Evolutionary conservation across 495 filamentous ascomycete species (phyloP).

Genomic region (Astrothelium subdiscretum): DNA sequence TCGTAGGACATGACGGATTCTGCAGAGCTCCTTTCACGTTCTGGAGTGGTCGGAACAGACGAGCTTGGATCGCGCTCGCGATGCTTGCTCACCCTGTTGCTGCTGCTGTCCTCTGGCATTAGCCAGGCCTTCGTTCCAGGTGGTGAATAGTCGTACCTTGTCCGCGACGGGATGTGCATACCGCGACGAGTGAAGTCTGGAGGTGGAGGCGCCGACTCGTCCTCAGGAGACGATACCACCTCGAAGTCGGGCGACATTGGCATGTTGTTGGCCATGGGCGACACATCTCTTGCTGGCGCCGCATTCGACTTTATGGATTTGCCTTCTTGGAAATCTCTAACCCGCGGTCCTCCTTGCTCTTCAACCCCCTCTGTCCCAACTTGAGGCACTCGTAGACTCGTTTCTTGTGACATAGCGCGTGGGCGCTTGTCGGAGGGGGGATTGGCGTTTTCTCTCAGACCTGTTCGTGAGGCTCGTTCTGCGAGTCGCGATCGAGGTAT

Average conservation of each 20-base stretch:
- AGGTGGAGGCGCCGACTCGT: constrained; percentile 12
- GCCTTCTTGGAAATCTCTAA: constrained; percentile 1
- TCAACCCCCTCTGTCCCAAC: background rate
- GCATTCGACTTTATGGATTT: background rate
- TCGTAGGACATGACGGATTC: constrained; percentile 29
- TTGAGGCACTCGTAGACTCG: background rate
- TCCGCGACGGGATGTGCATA: constrained; percentile 24
- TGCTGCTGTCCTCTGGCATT: constrained; percentile 5
- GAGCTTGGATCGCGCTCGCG: constrained; percentile 5
- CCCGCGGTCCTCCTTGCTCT: background rate
- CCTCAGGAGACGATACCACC: constrained; percentile 15
- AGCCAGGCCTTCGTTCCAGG: background rate
- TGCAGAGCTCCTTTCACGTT: constrained; percentile 23
- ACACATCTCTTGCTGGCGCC: background rate
- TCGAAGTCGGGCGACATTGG: constrained; percentile 6
- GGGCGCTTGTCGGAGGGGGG: background rate
- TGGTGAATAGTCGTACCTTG: constrained; percentile 15
- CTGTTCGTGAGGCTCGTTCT: background rate
- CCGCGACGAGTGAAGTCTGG: constrained; percentile 19
- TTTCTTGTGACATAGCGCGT: background rate
- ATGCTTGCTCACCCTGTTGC: constrained; percentile 9
- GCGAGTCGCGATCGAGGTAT: background rate
- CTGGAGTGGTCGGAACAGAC: constrained; percentile 15
- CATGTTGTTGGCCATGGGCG: background rate
- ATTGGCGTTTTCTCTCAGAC: background rate